These are phyloP conservation scores for Cinnamomum chago DNA, from an alignment of 164 flowering plant species.

Conservation along the genomic window DNA sequence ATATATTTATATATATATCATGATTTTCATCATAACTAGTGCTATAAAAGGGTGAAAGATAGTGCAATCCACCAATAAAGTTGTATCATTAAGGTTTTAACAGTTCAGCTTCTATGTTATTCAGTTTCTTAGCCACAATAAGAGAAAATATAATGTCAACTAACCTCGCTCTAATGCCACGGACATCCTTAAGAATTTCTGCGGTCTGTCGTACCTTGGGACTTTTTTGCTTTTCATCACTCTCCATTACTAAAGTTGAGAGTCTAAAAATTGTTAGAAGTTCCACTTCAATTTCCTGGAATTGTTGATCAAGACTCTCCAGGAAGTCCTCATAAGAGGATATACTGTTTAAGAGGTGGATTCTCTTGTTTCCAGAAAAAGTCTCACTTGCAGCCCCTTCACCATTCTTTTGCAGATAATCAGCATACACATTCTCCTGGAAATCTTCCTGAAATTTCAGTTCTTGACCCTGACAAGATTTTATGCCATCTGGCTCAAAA, in stretches of 20 bases:
- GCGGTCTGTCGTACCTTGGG: conserved; percentile 38
- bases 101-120: not conserved
- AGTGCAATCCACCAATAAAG: not conserved
- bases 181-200: conserved; percentile 50
- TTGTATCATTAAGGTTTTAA: not conserved
- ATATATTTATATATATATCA: no score
- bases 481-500: conserved; percentile 4
- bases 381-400: not conserved
- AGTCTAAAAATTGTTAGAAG: conserved; percentile 43
- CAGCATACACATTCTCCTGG: conserved; percentile 4
- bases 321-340: conserved; percentile 56
- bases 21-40: no score
- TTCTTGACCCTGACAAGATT: conserved; percentile 16
- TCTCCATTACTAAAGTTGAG: conserved; percentile 40
- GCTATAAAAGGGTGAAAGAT: no score
- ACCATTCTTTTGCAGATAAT: conserved; percentile 11
- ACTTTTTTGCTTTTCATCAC: conserved; percentile 38
- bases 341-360: conserved; percentile 23
- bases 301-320: conserved; percentile 52
- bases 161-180: conserved; percentile 53
- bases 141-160: not conserved
- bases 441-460: conserved; percentile 7
- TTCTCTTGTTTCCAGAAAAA: conserved; percentile 16
- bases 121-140: not conserved
- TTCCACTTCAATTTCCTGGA: conserved; percentile 54